These are phyloP conservation scores for Claviceps purpurea DNA, from an alignment of 2,329 filamentous ascomycete genomes.

Conservation along the genomic window DNA sequence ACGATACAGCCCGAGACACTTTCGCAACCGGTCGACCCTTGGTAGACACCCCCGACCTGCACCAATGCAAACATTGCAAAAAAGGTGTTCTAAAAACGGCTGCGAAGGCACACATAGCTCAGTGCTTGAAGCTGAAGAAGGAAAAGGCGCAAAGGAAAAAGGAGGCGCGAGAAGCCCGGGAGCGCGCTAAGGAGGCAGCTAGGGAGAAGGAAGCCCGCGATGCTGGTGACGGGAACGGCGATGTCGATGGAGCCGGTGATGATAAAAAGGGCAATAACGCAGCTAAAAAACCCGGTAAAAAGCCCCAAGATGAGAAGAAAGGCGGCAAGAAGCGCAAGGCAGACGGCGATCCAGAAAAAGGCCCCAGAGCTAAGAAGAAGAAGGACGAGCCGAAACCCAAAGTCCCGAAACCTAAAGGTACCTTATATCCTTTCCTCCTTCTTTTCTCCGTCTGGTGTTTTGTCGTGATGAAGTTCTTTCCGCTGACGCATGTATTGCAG, in stretches of 20 bases:
- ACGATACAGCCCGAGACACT: conserved; percentile 61
- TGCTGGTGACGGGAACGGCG: conserved; percentile 32
- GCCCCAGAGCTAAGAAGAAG: conserved; percentile 82
- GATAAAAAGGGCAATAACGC: conserved; percentile 29
- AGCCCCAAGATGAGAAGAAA: conserved; percentile 51
- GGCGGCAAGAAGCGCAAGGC: conserved; percentile 64
- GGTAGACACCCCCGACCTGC: conserved; percentile 64
- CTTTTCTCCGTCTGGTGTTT: background rate
- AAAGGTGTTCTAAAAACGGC: conserved; percentile 67
- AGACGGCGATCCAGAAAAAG: conserved; percentile 65
- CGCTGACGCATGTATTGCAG: conserved; percentile 18
- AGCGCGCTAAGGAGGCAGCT: conserved; percentile 50
- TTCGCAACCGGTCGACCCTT: conserved; percentile 74
- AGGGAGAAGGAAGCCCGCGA: conserved; percentile 42
- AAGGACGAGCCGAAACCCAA: conserved; percentile 85
- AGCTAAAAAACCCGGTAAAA: conserved; percentile 55
- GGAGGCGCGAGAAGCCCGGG: conserved; percentile 57
- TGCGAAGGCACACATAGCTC: conserved; percentile 66
- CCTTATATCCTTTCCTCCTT: background rate
- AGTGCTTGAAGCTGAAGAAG: conserved; percentile 74
- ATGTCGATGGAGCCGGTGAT: conserved; percentile 33
- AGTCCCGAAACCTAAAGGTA: conserved; percentile 69
- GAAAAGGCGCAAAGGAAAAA: conserved; percentile 69
- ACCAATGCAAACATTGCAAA: conserved; percentile 90
- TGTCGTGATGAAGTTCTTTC: background rate